Evolutionary conservation across 2,329 filamentous ascomycete genomes (phyloP).

Genomic region (Pseudonectria buxi): DNA sequence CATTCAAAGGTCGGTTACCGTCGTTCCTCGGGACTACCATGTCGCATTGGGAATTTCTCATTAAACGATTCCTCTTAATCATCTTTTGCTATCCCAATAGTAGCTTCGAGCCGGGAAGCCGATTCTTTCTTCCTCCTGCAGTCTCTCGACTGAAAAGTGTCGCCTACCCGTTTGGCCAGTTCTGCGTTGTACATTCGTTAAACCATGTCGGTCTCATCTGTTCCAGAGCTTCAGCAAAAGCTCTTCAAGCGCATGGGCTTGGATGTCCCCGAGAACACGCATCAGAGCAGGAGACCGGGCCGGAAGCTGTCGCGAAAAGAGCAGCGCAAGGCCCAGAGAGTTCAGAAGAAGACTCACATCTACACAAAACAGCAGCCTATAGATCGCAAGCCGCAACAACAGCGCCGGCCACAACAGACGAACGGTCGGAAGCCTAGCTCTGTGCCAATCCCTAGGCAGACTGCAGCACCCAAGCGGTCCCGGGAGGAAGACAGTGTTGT

Average conservation of each 20-base stretch:
- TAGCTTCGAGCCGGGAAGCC: too few species aligned
- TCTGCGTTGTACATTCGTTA: too few species aligned
- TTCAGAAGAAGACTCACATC: slow-evolving; percentile 49
- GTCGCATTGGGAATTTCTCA: too few species aligned
- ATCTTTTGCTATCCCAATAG: too few species aligned
- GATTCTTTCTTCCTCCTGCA: too few species aligned
- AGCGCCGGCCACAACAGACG: slow-evolving; percentile 5
- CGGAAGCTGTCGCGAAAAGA: slow-evolving; percentile 47
- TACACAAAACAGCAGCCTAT: slow-evolving; percentile 14
- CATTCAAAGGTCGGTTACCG: too few species aligned
- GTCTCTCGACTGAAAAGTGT: too few species aligned
- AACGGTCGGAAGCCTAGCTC: neutral
- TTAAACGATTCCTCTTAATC: too few species aligned
- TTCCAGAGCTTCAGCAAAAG: slow-evolving; percentile 30
- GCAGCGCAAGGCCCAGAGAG: slow-evolving; percentile 58
- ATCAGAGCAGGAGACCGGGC: slow-evolving; percentile 11
- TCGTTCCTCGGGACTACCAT: too few species aligned
- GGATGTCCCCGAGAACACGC: slow-evolving; percentile 18
- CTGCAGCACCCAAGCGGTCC: too few species aligned
- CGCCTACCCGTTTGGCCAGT: too few species aligned
- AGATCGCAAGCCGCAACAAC: slow-evolving; percentile 5
- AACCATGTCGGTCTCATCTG: slow-evolving; percentile 11
- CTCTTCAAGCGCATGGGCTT: slow-evolving; percentile 32
- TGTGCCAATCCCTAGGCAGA: too few species aligned
- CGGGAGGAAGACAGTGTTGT: slow-evolving; percentile 4